A percentile compares a stretch with the other conserved stretches of the same genome.
phyloP scores from a whole-genome alignment of 208 protist genomes.

The Wallacemonas sp. region DNA sequence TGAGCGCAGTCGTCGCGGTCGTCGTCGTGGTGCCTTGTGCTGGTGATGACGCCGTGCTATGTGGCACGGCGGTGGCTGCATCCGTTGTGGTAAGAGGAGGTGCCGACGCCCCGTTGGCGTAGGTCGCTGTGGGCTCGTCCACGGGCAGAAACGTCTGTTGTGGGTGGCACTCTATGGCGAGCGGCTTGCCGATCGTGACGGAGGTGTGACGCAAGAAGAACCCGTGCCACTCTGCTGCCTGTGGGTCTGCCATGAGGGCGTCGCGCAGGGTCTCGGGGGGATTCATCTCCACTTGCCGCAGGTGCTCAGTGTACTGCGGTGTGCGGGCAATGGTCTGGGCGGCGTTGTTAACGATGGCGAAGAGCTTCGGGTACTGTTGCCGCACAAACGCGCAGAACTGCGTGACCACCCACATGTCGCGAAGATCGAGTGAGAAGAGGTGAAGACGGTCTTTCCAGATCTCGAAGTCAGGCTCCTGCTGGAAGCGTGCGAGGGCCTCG shows the following conservation, averaged over 20 bases:
- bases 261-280: slow-evolving; percentile 42
- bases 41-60: too few species aligned
- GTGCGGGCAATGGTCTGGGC: slow-evolving; percentile 96
- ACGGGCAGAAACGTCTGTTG: slow-evolving; percentile 46
- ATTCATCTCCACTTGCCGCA: slow-evolving; percentile 69
- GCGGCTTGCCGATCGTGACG: slow-evolving; percentile 68
- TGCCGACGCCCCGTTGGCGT: too few species aligned
- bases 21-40: background rate
- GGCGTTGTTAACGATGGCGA: slow-evolving; percentile 97
- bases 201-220: slow-evolving; percentile 82
- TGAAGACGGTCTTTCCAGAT: slow-evolving; percentile 91
- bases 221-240: slow-evolving; percentile 61
- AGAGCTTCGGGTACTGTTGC: slow-evolving; percentile 67
- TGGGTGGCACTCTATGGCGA: slow-evolving; percentile 57
- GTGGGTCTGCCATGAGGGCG: slow-evolving; percentile 40
- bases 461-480: slow-evolving; percentile 86
- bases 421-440: slow-evolving; percentile 94
- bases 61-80: too few species aligned
- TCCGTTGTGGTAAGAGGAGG: too few species aligned
- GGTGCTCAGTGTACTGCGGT: slow-evolving; percentile 88
- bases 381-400: slow-evolving; percentile 89
- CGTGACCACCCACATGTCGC: slow-evolving; percentile 92
- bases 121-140: background rate
- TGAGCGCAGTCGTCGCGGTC: slow-evolving; percentile 7
- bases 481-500: slow-evolving; percentile 79